Evolutionary conservation across 164 flowering plant species (phyloP), one percentile per base, ranked within the genome.

Genomic region (Umbilicus rupestris): DNA sequence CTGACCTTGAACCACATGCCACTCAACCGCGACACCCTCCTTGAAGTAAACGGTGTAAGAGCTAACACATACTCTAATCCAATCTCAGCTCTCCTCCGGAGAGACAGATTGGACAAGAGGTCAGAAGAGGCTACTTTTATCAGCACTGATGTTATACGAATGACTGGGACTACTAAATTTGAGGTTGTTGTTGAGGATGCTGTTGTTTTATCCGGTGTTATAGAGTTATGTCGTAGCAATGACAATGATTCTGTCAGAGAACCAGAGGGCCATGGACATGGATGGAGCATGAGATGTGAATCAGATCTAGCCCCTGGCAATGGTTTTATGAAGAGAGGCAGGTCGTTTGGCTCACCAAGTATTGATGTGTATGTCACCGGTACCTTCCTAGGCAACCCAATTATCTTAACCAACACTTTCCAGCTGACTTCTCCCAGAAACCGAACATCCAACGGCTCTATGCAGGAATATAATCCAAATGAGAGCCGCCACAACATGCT

Each of bases 291-390:
- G 85, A 74, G 70, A 58, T 87, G 93, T 67, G 85, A 86, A 63
- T 73, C 85, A 3, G 78, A 71, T 44, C 55, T 79, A 14, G 63
- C 57, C 15, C 71, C 75, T 0, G 81, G 82, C 29, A 65, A 69
- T 4, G 76, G 85, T 46, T 82, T 86, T 72, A 67, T 87, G 63
- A 84, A 78, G 70, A 86, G 80, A 15, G 85, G 81, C 63, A 84
- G 82, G 35, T 15, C 47, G 49, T 41, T 46, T 39, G 74, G 81
- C 42, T 62, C 78, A 10, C 90, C 92, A n/a, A 71, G 75, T 14
- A 73, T 88, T 65, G 97, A 87, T 75, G 93, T 92, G 66, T 92
- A 79, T 72, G 75, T 89, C 63, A 87, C 97, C 0, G 96, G 97
- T 60, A 73, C 85, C 64, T 89, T 86, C 72, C 74, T 78, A 4